These are phyloP conservation scores for Tolypocladium guangdongense DNA, from an alignment of 2,329 filamentous ascomycete species.

Conservation along the genomic window DNA sequence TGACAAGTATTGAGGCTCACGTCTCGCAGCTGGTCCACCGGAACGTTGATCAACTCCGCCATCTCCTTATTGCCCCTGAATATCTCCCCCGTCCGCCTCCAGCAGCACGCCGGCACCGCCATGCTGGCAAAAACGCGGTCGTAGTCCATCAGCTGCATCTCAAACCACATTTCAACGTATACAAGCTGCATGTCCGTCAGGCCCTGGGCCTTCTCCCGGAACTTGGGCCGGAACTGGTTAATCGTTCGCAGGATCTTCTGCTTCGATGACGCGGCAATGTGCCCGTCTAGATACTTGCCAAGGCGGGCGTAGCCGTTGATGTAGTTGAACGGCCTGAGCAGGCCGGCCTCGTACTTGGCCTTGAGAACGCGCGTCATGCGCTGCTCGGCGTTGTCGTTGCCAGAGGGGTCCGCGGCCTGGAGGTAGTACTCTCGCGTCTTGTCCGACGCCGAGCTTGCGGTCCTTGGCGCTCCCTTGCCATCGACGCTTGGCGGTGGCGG, in stretches of 20 bases:
- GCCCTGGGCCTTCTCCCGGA: slow-evolving; percentile 85
- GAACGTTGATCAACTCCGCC: slow-evolving; percentile 90
- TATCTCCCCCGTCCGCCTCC: slow-evolving; percentile 93
- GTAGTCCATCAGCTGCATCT: slow-evolving; percentile 91
- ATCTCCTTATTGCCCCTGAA: slow-evolving; percentile 98
- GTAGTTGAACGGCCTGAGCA: slow-evolving; percentile 96
- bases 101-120: slow-evolving; percentile 96
- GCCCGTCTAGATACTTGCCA: slow-evolving; percentile 81
- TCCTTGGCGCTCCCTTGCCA: slow-evolving; percentile 45
- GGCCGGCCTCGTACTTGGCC: slow-evolving; percentile 90
- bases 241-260: slow-evolving; percentile 88
- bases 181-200: slow-evolving; percentile 91
- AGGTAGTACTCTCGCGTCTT: slow-evolving; percentile 87
- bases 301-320: slow-evolving; percentile 89
- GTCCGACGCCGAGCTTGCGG: slow-evolving; percentile 59
- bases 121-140: slow-evolving; percentile 98
- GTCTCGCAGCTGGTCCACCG: slow-evolving; percentile 82
- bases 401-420: slow-evolving; percentile 88
- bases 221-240: slow-evolving; percentile 88
- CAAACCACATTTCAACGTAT: slow-evolving; percentile 98
- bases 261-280: slow-evolving; percentile 72
- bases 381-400: slow-evolving; percentile 75
- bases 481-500: slow-evolving; percentile 31
- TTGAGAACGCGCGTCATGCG: slow-evolving; percentile 89
- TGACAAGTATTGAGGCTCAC: slow-evolving; percentile 40